These are phyloP conservation scores for Gigaspora rosea DNA, from an alignment of 192 early-diverging fungal genomes.

Conservation along the genomic window DNA sequence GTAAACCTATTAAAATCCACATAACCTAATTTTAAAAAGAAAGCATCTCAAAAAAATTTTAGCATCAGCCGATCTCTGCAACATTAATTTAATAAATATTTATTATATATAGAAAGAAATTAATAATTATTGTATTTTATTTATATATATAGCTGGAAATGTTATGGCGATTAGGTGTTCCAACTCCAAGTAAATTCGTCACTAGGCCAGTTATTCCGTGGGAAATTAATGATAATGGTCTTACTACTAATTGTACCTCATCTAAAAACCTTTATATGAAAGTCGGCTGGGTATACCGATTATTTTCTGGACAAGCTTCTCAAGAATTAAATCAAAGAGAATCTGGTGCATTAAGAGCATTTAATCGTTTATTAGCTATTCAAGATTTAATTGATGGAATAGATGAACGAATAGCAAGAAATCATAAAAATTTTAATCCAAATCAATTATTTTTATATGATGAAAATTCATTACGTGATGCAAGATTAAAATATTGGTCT, in stretches of 20 bases:
- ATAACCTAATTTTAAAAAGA: too few relatives aligned
- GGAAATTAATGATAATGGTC: constrained; percentile 49
- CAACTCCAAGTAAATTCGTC: constrained; percentile 46
- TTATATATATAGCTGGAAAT: constrained; percentile 50
- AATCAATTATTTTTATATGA: constrained; percentile 53
- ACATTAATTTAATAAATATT: not conserved
- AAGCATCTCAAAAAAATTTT: too few relatives aligned
- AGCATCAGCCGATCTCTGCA: too few relatives aligned
- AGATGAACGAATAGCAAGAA: constrained; percentile 57
- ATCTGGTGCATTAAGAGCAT: constrained; percentile 56
- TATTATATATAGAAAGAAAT: too few relatives aligned
- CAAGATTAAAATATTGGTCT: constrained; percentile 56
- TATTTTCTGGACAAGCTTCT: constrained; percentile 60
- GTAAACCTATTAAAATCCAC: too few relatives aligned
- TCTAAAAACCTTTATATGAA: constrained; percentile 53
- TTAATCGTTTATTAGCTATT: constrained; percentile 62
- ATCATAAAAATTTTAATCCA: constrained; percentile 42
- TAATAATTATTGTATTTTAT: not conserved
- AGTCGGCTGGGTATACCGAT: constrained; percentile 62
- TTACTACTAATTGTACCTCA: constrained; percentile 4
- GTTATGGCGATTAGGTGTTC: constrained; percentile 57
- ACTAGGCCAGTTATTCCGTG: constrained; percentile 57
- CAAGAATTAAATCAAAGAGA: constrained; percentile 63
- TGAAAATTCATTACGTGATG: constrained; percentile 47
- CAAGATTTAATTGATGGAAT: constrained; percentile 61